Evolutionary conservation across 768 basidiomycete genomes (phyloP).

Genomic region (Sistotremastrum niveocremeum): DNA sequence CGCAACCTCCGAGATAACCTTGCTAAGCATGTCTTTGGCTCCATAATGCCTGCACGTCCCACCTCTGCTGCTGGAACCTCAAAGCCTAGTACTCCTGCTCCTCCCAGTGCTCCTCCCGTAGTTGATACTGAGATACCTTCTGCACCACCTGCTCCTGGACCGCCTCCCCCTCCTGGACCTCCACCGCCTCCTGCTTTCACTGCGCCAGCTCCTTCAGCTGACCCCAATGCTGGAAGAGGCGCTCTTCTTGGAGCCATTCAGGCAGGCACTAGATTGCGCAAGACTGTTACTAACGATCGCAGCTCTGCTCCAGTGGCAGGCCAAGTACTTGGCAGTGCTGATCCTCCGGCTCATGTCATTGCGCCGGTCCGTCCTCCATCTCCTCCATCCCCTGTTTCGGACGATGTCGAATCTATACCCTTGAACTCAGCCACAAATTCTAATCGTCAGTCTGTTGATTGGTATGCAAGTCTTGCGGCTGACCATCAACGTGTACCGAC

Average conservation of each 20-base stretch:
- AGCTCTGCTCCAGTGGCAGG: constrained; percentile 60
- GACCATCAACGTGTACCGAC: constrained; percentile 33
- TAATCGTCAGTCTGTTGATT: constrained; percentile 75
- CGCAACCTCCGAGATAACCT: constrained; percentile 55
- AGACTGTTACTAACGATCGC: constrained; percentile 73
- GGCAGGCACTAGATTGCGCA: constrained; percentile 53
- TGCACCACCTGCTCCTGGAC: constrained; percentile 17
- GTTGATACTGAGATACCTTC: too few relatives aligned
- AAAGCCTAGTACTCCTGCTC: constrained; percentile 13
- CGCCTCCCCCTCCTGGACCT: constrained; percentile 15
- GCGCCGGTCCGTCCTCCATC: constrained; percentile 29
- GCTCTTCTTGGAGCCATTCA: constrained; percentile 75
- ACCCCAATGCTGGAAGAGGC: constrained; percentile 25
- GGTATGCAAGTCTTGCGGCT: constrained; percentile 80
- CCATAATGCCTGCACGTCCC: constrained; percentile 47
- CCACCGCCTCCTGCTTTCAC: constrained; percentile 16
- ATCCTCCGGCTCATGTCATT: constrained; percentile 58
- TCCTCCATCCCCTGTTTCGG: constrained; percentile 22
- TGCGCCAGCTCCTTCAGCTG: constrained; percentile 28
- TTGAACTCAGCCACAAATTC: constrained; percentile 10
- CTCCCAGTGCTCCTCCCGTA: constrained; percentile 17
- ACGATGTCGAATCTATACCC: constrained; percentile 9
- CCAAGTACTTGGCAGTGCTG: constrained; percentile 60
- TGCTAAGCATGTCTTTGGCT: constrained; percentile 69
- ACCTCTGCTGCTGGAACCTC: constrained; percentile 33